Evolutionary conservation across 2,329 filamentous ascomycete genomes (phyloP).

Genomic region (Clarireedia homoeocarpa): DNA sequence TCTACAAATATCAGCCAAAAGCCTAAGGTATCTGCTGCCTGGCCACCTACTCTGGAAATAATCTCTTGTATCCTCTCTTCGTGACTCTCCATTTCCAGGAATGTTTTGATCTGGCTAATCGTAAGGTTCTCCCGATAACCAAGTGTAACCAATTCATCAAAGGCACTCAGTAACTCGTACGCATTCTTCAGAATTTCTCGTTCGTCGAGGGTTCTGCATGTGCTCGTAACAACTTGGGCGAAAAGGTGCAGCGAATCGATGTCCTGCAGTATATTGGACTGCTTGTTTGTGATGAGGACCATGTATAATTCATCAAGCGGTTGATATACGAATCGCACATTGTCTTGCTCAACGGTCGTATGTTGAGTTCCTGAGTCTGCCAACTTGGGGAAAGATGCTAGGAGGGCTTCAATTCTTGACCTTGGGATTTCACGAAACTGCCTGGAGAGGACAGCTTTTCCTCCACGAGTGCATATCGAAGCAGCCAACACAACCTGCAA

Average conservation of each 20-base stretch:
- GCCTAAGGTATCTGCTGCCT: slow-evolving; percentile 3
- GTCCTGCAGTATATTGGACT: slow-evolving; percentile 98
- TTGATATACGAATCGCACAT: slow-evolving; percentile 98
- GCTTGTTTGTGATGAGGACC: slow-evolving; percentile 97
- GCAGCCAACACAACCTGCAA: slow-evolving; percentile 90
- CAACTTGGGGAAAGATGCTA: slow-evolving; percentile 96
- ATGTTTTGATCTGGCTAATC: slow-evolving; percentile 96
- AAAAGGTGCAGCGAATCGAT: slow-evolving; percentile 98
- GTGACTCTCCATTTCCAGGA: slow-evolving; percentile 98
- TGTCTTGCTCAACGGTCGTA: slow-evolving; percentile 97
- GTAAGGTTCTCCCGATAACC: slow-evolving; percentile 96
- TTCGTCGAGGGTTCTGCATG: slow-evolving; percentile 94
- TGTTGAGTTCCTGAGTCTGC: slow-evolving; percentile 94
- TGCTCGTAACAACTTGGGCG: slow-evolving; percentile 91
- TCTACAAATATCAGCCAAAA: slow-evolving; percentile 42
- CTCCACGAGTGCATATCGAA: slow-evolving; percentile 96
- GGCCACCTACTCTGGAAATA: slow-evolving; percentile 65
- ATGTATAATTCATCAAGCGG: slow-evolving; percentile 99
- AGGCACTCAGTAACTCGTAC: slow-evolving; percentile 91
- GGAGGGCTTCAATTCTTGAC: slow-evolving; percentile 90
- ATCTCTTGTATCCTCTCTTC: slow-evolving; percentile 99
- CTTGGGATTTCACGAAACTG: slow-evolving; percentile 97
- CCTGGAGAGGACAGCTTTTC: slow-evolving; percentile 95
- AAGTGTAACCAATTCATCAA: slow-evolving; percentile 92
- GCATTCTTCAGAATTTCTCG: slow-evolving; percentile 91